A percentile compares a stretch with the other conserved stretches of the same genome.
These are phyloP conservation scores for Penicillium sp. DNA, from an alignment of 2,329 filamentous ascomycete genomes.

Conservation along the genomic window DNA sequence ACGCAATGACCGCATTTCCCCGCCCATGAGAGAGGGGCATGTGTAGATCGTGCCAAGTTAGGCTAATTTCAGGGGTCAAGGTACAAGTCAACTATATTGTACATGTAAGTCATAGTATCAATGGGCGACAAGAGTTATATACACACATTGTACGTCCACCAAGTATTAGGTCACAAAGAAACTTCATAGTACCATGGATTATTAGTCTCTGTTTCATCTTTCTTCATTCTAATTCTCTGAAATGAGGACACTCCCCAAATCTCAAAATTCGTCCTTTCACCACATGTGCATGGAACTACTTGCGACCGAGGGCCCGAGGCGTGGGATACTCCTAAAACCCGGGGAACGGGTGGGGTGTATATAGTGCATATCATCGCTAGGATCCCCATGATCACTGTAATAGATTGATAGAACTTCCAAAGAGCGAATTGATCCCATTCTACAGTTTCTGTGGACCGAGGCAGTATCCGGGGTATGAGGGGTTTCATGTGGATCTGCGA, in stretches of 20 bases:
- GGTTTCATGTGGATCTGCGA: slow-evolving; percentile 22
- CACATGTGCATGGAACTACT: not conserved
- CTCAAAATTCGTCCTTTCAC: not conserved
- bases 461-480: slow-evolving; percentile 14
- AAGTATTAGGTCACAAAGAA: not conserved
- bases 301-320: slow-evolving; percentile 11
- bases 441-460: slow-evolving; percentile 13
- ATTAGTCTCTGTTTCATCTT: not conserved
- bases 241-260: not conserved
- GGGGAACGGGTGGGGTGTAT: slow-evolving; percentile 7
- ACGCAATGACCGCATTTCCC: not conserved
- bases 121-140: not conserved
- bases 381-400: not conserved
- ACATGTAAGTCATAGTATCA: not conserved
- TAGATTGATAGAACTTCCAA: not conserved
- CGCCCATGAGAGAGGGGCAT: not conserved
- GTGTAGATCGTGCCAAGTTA: not conserved
- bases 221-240: not conserved
- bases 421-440: slow-evolving; percentile 2
- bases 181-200: not conserved
- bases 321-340: not conserved
- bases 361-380: not conserved
- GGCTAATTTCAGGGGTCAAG: not conserved
- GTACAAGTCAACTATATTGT: not conserved
- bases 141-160: not conserved